Evolutionary conservation across 495 filamentous ascomycete genomes (phyloP).

Genomic region (Tuber brumale): DNA sequence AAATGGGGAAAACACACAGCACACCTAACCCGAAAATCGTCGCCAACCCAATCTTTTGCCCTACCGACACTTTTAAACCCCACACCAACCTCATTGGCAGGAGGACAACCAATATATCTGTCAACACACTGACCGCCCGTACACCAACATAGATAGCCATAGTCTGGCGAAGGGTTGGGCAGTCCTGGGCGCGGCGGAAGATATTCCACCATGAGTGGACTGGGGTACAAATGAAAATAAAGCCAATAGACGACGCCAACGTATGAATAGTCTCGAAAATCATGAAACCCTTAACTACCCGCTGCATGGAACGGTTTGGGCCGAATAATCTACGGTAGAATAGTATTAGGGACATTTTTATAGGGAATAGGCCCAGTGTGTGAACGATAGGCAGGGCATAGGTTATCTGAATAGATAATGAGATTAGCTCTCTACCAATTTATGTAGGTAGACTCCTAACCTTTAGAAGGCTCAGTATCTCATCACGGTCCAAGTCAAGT

Average conservation of each 20-base stretch:
- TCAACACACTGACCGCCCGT: constrained; percentile 39
- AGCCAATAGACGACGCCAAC: constrained; percentile 15
- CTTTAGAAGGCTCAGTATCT: constrained; percentile 19
- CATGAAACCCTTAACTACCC: constrained; percentile 23
- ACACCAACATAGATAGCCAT: constrained; percentile 32
- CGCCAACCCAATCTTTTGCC: constrained; percentile 41
- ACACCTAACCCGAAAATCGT: constrained; percentile 44
- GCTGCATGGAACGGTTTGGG: constrained; percentile 13
- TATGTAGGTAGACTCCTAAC: constrained; percentile 1
- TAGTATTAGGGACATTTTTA: constrained; percentile 38
- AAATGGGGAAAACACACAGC: constrained; percentile 34
- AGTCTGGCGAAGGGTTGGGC: constrained; percentile 24
- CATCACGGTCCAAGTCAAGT: constrained; percentile 19
- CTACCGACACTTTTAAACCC: constrained; percentile 38
- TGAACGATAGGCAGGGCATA: constrained; percentile 38
- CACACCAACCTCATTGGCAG: constrained; percentile 43
- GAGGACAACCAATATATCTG: constrained; percentile 42
- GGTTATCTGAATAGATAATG: constrained; percentile 13
- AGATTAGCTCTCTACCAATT: neutral
- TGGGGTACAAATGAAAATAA: constrained; percentile 33
- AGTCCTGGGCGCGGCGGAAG: constrained; percentile 18
- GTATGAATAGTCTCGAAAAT: constrained; percentile 34
- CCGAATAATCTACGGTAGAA: constrained; percentile 38
- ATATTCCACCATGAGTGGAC: constrained; percentile 34
- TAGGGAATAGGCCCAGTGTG: constrained; percentile 22